These are phyloP conservation scores for Lophiostoma macrostomum DNA, from an alignment of 495 filamentous ascomycete species.

Conservation along the genomic window DNA sequence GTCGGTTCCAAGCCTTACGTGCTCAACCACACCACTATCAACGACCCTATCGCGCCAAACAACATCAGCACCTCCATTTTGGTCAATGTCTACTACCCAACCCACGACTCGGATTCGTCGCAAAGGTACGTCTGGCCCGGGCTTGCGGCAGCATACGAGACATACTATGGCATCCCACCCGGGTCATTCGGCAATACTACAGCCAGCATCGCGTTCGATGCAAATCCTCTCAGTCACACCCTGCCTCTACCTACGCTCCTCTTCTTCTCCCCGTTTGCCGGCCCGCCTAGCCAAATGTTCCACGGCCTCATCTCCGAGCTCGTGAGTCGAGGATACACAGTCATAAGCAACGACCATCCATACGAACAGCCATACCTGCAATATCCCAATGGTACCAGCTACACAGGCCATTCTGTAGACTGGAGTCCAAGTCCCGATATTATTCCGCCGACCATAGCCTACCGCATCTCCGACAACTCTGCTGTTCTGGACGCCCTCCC, in stretches of 20 bases:
- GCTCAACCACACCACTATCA: constrained; percentile 3
- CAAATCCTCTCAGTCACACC: neutral
- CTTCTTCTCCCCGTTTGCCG: constrained; percentile 4
- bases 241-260: constrained; percentile 7
- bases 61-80: neutral
- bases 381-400: constrained; percentile 46
- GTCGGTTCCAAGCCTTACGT: constrained; percentile 9
- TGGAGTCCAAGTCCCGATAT: neutral
- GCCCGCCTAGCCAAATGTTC: constrained; percentile 2
- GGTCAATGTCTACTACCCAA: constrained; percentile 13
- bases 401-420: neutral
- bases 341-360: constrained; percentile 51
- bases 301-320: constrained; percentile 4
- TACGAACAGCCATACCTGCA: constrained; percentile 50
- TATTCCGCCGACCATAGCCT: neutral
- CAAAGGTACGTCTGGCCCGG: neutral
- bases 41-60: constrained; percentile 6
- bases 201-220: neutral
- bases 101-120: neutral
- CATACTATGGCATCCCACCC: neutral
- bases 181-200: constrained; percentile 17
- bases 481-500: constrained; percentile 14
- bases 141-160: neutral
- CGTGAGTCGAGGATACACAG: constrained; percentile 21
- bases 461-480: constrained; percentile 10